Evolutionary conservation across 257 asterid species (phyloP).

Genomic region (Solanum pimpinellifolium): DNA sequence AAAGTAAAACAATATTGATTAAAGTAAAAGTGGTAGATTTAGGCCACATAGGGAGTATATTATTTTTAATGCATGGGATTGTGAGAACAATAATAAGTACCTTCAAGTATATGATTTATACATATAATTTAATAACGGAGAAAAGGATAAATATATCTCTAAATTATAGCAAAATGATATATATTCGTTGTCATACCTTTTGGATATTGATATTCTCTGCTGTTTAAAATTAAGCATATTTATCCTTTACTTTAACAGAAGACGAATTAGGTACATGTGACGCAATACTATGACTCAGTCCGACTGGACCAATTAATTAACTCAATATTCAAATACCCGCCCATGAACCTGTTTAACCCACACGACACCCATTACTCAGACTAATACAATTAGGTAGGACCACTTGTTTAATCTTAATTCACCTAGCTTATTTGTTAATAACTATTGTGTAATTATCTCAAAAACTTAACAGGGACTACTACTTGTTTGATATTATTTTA

Average conservation of each 20-base stretch:
- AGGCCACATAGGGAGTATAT: not conserved
- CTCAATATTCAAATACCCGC: not conserved
- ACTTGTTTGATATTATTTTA: not conserved
- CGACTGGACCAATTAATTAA: not conserved
- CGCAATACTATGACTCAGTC: too few species aligned
- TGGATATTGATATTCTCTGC: rapidly evolving
- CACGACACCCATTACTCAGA: not conserved
- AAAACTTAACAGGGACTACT: too few species aligned
- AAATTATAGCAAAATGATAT: too few species aligned
- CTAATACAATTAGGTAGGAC: too few species aligned
- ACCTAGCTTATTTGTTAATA: too few species aligned
- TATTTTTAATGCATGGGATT: not conserved
- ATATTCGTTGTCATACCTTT: rapidly evolving
- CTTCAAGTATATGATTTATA: not conserved
- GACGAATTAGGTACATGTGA: too few species aligned
- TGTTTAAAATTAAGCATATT: too few species aligned
- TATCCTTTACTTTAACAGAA: too few species aligned
- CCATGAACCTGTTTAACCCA: not conserved
- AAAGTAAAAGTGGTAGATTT: not conserved
- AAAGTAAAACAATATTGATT: too few species aligned
- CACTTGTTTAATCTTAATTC: too few species aligned
- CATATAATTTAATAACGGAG: not conserved
- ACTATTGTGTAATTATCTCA: not conserved
- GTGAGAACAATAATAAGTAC: not conserved
- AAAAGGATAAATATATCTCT: too few species aligned